These are phyloP conservation scores for Macrocybe gigantea DNA, from an alignment of 768 basidiomycete genomes.

Conservation along the genomic window DNA sequence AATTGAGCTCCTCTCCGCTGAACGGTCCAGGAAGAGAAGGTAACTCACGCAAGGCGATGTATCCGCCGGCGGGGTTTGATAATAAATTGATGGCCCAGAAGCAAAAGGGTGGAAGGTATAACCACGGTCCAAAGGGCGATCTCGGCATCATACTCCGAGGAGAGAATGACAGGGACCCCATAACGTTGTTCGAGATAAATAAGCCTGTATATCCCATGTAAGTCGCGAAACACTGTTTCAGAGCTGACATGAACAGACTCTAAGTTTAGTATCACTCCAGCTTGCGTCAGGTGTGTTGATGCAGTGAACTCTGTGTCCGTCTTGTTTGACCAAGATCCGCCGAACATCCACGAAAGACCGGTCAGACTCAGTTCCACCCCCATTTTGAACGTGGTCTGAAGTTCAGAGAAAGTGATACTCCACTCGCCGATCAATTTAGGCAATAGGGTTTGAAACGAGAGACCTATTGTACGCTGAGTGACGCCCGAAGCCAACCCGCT, in stretches of 20 bases:
- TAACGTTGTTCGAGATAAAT: constrained; percentile 53
- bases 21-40: constrained; percentile 2
- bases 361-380: constrained; percentile 42
- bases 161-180: constrained; percentile 51
- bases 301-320: constrained; percentile 32
- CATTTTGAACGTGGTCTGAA: constrained; percentile 47
- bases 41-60: constrained; percentile 46
- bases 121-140: constrained; percentile 47
- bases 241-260: constrained; percentile 38
- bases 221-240: too few relatives aligned
- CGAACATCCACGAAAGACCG: constrained; percentile 37
- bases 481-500: constrained; percentile 44
- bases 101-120: constrained; percentile 48
- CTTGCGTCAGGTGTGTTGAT: constrained; percentile 33
- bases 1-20: not conserved
- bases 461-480: constrained; percentile 42
- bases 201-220: constrained; percentile 27
- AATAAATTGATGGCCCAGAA: constrained; percentile 51
- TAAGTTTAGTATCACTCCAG: constrained; percentile 47
- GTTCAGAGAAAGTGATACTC: constrained; percentile 46
- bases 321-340: constrained; percentile 45
- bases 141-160: constrained; percentile 38
- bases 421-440: constrained; percentile 48
- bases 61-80: constrained; percentile 49
- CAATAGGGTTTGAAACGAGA: constrained; percentile 39